These are phyloP conservation scores for Firmiana major DNA, from an alignment of 345 rosid genomes.

Conservation along the genomic window DNA sequence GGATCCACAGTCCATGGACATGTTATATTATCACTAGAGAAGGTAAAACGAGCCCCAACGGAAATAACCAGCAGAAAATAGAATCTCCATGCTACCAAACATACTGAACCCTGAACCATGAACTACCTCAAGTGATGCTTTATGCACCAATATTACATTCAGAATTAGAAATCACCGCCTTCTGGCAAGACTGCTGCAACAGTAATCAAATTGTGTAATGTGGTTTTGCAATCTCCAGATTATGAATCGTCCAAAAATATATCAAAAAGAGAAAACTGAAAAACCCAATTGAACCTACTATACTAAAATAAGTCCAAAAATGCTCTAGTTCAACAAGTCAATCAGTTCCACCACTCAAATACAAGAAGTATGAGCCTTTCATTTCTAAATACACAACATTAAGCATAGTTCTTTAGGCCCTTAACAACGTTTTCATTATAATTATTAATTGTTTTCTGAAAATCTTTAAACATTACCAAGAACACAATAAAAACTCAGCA, in stretches of 20 bases:
- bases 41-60: neutral
- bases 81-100: conserved; percentile 15
- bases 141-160: neutral
- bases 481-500: neutral
- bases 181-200: neutral
- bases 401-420: neutral
- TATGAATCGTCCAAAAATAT: neutral
- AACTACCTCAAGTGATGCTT: neutral
- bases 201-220: neutral
- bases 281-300: neutral
- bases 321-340: neutral
- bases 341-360: neutral
- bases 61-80: conserved; percentile 11
- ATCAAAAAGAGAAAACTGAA: neutral
- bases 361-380: neutral
- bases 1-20: conserved; percentile 13
- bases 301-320: neutral
- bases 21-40: neutral
- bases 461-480: neutral
- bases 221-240: neutral
- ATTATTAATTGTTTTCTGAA: neutral
- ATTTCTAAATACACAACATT: neutral
- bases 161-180: neutral
- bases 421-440: neutral
- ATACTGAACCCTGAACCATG: conserved; percentile 24